These are phyloP conservation scores for Penicillium riverlandense DNA, from an alignment of 495 filamentous ascomycete genomes.

Conservation along the genomic window DNA sequence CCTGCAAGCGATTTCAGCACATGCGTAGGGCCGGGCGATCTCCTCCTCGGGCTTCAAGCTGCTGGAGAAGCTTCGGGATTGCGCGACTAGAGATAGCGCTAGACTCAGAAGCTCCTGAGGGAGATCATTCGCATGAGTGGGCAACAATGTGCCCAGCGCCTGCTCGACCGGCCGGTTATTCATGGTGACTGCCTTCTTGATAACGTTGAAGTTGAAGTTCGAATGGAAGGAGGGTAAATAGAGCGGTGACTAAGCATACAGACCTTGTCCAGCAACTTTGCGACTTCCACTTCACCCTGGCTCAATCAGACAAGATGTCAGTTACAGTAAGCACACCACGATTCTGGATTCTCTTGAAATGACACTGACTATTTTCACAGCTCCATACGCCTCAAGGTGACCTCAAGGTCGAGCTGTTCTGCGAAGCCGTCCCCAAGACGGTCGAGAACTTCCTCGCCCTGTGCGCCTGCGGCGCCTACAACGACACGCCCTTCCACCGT, in stretches of 20 bases:
- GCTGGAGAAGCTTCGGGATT: slow-evolving; percentile 73
- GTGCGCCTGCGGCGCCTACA: slow-evolving; percentile 82
- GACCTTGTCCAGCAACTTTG: too few species aligned
- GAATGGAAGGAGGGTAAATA: not conserved
- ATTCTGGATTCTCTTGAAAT: not conserved
- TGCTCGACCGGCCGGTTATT: slow-evolving; percentile 65
- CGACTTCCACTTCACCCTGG: too few species aligned
- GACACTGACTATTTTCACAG: slow-evolving; percentile 36
- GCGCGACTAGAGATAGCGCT: slow-evolving; percentile 73
- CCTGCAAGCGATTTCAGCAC: slow-evolving; percentile 87
- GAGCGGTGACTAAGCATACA: not conserved
- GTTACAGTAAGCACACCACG: slow-evolving; percentile 20
- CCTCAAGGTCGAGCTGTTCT: slow-evolving; percentile 95
- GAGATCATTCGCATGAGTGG: slow-evolving; percentile 63
- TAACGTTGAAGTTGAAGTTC: not conserved
- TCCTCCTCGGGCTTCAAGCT: slow-evolving; percentile 84
- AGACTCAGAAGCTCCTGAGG: slow-evolving; percentile 71
- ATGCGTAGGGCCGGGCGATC: slow-evolving; percentile 77
- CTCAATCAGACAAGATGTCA: slow-evolving; percentile 15
- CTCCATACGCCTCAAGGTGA: slow-evolving; percentile 86
- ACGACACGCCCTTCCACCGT: slow-evolving; percentile 85
- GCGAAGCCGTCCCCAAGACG: slow-evolving; percentile 87
- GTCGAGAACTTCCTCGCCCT: slow-evolving; percentile 96
- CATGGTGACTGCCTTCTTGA: slow-evolving; percentile 19
- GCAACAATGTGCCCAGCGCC: slow-evolving; percentile 67